Conservation (phyloP, 2,329 filamentous ascomycete genomes). For the Neobulgaria alba region DNA sequence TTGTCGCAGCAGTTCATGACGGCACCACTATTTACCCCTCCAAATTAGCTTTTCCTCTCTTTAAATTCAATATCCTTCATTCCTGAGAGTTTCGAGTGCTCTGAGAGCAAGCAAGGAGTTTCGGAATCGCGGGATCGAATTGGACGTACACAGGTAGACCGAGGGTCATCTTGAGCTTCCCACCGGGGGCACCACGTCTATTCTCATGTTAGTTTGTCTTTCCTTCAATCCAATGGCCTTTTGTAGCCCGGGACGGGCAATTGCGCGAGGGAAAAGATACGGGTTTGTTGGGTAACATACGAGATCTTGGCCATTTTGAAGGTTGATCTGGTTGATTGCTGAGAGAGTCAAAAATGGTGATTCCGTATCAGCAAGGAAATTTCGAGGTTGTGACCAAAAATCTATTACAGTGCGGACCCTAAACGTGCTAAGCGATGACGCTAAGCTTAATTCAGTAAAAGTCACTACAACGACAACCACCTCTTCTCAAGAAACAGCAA, state of each 20-base stretch:
- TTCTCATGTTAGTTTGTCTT: conserved; percentile 16
- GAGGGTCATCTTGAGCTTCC: conserved; percentile 99
- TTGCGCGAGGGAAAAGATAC: conserved; percentile 5
- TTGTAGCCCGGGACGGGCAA: conserved; percentile 1
- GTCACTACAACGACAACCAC: too few species aligned
- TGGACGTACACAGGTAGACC: conserved; percentile 96
- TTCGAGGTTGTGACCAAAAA: neutral
- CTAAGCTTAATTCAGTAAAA: neutral
- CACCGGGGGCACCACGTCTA: conserved; percentile 87
- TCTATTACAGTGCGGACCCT: neutral
- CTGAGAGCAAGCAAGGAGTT: neutral
- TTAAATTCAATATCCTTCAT: neutral
- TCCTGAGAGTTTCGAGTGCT: conserved; percentile 1
- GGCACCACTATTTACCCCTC: conserved; percentile 63
- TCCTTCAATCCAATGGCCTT: neutral
- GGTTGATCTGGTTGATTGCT: neutral
- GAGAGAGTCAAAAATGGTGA: neutral
- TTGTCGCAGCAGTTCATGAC: conserved; percentile 99
- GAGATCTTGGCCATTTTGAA: conserved; percentile 53
- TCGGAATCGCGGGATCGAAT: conserved; percentile 6
- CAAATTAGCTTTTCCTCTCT: conserved; percentile 5
- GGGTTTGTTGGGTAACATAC: conserved; percentile 37
- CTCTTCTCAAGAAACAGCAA: too few species aligned
- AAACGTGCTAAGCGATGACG: neutral
- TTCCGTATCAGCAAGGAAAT: neutral